Percentiles rank a stretch among this genome's conserved stretches.
phyloP scores from a whole-genome alignment of 129 eudicot genomes.

The Centella asiatica region DNA sequence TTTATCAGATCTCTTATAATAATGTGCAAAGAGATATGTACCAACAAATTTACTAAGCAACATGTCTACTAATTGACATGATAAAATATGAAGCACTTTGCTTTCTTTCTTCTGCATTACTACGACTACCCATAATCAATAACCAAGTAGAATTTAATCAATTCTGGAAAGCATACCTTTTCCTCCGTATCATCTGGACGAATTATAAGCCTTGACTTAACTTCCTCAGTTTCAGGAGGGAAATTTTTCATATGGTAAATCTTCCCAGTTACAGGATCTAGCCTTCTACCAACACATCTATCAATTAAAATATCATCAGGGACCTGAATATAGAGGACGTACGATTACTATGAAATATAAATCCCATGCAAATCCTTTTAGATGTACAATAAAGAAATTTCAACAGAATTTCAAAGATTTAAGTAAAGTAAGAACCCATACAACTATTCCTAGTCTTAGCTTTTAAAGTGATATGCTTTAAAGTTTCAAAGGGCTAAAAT shows the following conservation, averaged over 20 bases:
- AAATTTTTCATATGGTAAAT: constrained; percentile 73
- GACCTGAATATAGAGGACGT: constrained; percentile 49
- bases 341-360: constrained; percentile 12
- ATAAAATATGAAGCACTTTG: too few species aligned
- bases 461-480: too few species aligned
- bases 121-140: too few species aligned
- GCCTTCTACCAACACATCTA: constrained; percentile 97
- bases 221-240: constrained; percentile 82
- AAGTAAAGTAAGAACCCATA: too few species aligned
- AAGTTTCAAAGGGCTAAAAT: too few species aligned
- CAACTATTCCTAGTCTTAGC: too few species aligned
- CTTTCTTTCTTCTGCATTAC: too few species aligned
- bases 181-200: constrained; percentile 96
- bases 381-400: neutral
- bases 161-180: constrained; percentile 52
- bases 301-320: constrained; percentile 91
- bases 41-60: too few species aligned
- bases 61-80: too few species aligned
- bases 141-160: too few species aligned
- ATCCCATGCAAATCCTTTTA: neutral
- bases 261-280: constrained; percentile 92
- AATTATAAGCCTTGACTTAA: constrained; percentile 72
- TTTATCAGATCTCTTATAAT: neutral
- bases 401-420: neutral
- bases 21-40: too few species aligned